Evolutionary conservation across 1,284 basidiomycete genomes (phyloP).

Genomic region (Cutaneotrichosporon sp.): DNA sequence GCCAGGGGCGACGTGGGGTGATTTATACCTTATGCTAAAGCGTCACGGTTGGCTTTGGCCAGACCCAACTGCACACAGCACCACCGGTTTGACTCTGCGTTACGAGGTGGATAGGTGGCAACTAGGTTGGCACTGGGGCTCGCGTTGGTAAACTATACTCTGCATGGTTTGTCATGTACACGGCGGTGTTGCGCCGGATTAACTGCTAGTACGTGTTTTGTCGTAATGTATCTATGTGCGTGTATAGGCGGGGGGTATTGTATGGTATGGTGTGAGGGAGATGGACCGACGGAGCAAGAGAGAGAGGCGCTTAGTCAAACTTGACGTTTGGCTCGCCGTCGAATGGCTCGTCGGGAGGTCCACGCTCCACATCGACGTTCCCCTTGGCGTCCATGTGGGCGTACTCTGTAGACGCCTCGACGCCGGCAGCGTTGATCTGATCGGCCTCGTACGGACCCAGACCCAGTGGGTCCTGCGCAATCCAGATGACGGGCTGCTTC

Average conservation of each 20-base stretch:
- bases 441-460: slow-evolving; percentile 42
- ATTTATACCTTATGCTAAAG: no score
- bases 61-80: no score
- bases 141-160: background rate
- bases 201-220: background rate
- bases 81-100: no score
- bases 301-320: no score
- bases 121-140: no score
- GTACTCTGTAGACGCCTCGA: slow-evolving; percentile 43
- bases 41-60: no score
- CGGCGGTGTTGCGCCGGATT: background rate
- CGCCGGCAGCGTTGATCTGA: slow-evolving; percentile 37
- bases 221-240: background rate
- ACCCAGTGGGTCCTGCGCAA: slow-evolving; percentile 45
- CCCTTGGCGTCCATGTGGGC: slow-evolving; percentile 45
- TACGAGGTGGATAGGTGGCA: no score
- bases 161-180: background rate
- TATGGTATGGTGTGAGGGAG: background rate
- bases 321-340: slow-evolving; percentile 11
- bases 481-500: slow-evolving; percentile 46
- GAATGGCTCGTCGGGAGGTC: slow-evolving; percentile 44
- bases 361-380: slow-evolving; percentile 36
- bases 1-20: no score
- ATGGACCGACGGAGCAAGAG: no score
- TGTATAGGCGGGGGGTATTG: slow-evolving; percentile 1